Conservation (phyloP, 148 eudicot species). For the Polygonum maritimum region DNA sequence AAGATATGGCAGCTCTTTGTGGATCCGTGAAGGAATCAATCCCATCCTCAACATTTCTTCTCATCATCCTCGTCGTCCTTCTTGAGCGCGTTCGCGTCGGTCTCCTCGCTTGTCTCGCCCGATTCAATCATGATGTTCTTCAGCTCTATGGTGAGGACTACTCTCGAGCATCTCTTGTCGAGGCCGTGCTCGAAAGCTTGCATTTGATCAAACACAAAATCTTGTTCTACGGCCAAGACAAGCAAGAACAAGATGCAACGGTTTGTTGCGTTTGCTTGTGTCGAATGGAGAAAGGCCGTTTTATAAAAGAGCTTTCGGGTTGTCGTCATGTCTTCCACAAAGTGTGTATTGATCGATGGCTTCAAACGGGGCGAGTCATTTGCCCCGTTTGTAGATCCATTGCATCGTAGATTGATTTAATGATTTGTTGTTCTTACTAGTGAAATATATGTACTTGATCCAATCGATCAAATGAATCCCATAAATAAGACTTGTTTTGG, state of each 20-base stretch:
- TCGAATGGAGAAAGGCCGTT: neutral
- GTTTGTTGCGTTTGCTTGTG: neutral
- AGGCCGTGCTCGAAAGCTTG: neutral
- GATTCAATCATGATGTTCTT: neutral
- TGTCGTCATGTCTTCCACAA: neutral
- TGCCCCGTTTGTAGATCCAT: neutral
- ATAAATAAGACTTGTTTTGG: no score
- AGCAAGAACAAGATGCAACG: neutral
- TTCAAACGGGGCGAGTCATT: neutral
- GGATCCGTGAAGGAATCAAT: neutral
- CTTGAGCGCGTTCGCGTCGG: neutral
- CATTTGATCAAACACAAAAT: neutral
- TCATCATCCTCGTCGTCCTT: neutral
- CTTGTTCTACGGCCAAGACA: neutral
- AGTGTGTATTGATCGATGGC: neutral
- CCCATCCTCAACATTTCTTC: neutral
- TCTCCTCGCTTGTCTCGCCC: neutral
- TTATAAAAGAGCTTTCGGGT: neutral
- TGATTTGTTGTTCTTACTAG: no score
- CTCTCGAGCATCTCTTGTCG: neutral
- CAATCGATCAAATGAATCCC: no score
- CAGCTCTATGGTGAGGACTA: neutral
- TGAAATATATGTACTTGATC: no score
- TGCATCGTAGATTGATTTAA: neutral
- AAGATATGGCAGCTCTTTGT: neutral